phyloP scores from a whole-genome alignment of 805 yeast species.

The Lipomyces orientalis region DNA sequence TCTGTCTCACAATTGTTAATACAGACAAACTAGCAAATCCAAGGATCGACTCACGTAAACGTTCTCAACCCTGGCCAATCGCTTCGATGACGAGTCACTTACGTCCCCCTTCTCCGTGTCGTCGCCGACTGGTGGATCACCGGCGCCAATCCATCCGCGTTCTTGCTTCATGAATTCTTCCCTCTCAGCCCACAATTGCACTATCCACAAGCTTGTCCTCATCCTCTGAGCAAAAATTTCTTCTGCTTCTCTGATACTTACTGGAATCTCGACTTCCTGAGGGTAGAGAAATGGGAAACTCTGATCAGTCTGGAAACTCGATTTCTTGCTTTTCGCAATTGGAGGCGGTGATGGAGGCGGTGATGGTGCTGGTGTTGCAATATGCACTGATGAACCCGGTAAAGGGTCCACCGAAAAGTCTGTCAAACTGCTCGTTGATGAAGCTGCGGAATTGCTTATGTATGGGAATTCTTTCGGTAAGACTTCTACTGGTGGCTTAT shows the following conservation, averaged over 20 bases:
- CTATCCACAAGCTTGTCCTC: conserved; percentile 67
- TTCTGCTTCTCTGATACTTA: conserved; percentile 80
- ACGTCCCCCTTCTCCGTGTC: conserved; percentile 12
- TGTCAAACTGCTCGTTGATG: conserved; percentile 58
- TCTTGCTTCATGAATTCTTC: conserved; percentile 75
- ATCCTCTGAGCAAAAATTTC: conserved; percentile 66
- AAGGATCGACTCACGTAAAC: conserved; percentile 19
- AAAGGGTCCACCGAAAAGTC: conserved; percentile 53
- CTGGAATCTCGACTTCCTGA: conserved; percentile 58
- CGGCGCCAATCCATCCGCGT: conserved; percentile 57
- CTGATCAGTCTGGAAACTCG: conserved; percentile 66
- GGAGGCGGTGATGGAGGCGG: conserved; percentile 65
- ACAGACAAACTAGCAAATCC: not conserved
- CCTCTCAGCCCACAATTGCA: conserved; percentile 74
- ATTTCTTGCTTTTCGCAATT: conserved; percentile 37
- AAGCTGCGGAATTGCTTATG: conserved; percentile 49
- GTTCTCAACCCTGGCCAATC: conserved; percentile 21
- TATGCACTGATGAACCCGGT: conserved; percentile 64
- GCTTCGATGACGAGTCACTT: not conserved
- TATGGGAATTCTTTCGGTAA: conserved; percentile 53
- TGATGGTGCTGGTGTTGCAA: conserved; percentile 89
- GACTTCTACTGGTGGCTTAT: conserved; percentile 52
- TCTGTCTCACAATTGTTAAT: conserved; percentile 53
- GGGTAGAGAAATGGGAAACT: conserved; percentile 73
- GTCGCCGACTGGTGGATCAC: conserved; percentile 12